Percentiles rank a stretch among this genome's conserved stretches.
These are phyloP conservation scores for Gossypium trilobum DNA, from an alignment of 441 rosid species.

Conservation along the genomic window DNA sequence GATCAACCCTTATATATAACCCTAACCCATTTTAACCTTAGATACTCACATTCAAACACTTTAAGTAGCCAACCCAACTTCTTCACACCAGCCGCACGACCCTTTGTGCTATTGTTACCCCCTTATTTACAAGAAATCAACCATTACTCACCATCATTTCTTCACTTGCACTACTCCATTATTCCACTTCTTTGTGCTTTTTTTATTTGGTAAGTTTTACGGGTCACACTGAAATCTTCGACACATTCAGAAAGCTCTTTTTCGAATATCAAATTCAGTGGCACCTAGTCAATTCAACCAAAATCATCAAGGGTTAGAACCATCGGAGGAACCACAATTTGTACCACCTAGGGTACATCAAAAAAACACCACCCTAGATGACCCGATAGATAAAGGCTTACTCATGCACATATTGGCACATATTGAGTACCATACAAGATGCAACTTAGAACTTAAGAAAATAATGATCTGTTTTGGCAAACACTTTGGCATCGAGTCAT, in stretches of 20 bases:
- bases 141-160: background rate
- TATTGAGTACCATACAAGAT: background rate
- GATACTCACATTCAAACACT: background rate
- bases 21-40: background rate
- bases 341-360: background rate
- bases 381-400: background rate
- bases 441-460: background rate
- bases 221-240: background rate
- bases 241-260: background rate
- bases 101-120: background rate
- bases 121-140: background rate
- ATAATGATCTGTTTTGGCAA: background rate
- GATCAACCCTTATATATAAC: background rate
- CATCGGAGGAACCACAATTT: background rate
- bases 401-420: background rate
- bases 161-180: background rate
- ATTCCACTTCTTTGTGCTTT: no score
- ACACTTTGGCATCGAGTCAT: background rate
- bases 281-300: background rate
- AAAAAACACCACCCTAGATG: background rate
- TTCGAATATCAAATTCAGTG: background rate
- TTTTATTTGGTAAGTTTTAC: background rate
- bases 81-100: background rate
- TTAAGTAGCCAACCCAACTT: background rate
- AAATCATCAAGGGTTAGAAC: background rate